These are phyloP conservation scores for Rubus idaeus DNA, from an alignment of 306 rosid genomes.

Conservation along the genomic window DNA sequence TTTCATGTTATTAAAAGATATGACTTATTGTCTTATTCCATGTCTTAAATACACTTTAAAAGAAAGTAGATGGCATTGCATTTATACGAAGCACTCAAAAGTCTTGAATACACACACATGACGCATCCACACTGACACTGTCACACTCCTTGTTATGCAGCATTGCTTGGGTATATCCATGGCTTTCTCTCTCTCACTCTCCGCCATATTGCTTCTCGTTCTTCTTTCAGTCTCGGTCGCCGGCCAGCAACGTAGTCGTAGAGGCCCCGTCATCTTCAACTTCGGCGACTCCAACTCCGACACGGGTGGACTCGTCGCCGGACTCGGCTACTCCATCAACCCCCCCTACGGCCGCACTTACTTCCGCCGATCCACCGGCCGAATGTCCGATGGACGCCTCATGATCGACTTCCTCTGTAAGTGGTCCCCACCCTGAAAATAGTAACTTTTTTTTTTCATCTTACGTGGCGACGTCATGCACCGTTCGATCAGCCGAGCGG, in stretches of 20 bases:
- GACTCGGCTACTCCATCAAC: conserved; percentile 76
- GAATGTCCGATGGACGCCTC: conserved; percentile 85
- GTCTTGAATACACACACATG: not conserved
- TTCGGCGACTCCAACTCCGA: conserved; percentile 98
- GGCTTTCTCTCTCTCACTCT: conserved; percentile 12
- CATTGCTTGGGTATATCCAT: not conserved
- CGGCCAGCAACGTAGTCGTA: conserved; percentile 24
- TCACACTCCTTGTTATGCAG: not conserved
- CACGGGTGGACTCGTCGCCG: conserved; percentile 90
- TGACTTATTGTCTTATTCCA: too few relatives aligned
- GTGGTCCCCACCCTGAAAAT: conserved; percentile 1
- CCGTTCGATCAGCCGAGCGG: not conserved
- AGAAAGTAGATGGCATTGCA: not conserved
- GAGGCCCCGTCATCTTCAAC: conserved; percentile 54
- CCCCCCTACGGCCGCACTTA: conserved; percentile 82
- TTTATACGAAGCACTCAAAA: not conserved
- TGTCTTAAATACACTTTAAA: not conserved
- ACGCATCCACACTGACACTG: not conserved
- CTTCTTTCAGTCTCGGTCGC: conserved; percentile 9
- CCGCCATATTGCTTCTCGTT: conserved; percentile 8
- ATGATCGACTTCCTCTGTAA: conserved; percentile 75
- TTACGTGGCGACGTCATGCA: not conserved
- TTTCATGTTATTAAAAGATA: too few relatives aligned
- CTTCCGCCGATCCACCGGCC: conserved; percentile 82
- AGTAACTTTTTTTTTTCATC: not conserved